A percentile compares a stretch with the other conserved stretches of the same genome.
Evolutionary conservation across 306 rosid species (phyloP).

Genomic region (Neltuma alba): DNA sequence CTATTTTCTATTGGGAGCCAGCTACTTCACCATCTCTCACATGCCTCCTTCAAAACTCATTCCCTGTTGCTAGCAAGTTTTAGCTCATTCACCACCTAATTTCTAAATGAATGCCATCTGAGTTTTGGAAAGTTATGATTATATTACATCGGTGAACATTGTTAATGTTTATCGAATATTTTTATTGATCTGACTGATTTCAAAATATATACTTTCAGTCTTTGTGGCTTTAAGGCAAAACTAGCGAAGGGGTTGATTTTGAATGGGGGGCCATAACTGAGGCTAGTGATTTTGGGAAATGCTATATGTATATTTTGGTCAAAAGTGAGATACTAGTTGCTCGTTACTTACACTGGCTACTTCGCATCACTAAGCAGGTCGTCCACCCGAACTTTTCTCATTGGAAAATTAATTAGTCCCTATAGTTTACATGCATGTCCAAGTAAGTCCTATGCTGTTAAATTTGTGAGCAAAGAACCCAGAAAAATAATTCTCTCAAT

Average conservation of each 20-base stretch:
- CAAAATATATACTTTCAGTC: background rate
- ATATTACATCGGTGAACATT: background rate
- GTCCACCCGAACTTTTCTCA: no score
- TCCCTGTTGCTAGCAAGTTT: background rate
- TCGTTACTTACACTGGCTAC: background rate
- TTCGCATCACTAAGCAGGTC: no score
- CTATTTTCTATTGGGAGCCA: constrained; percentile 10
- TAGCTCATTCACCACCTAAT: background rate
- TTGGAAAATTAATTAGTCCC: no score
- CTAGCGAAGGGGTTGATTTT: background rate
- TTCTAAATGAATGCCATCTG: background rate
- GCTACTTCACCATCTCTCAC: background rate
- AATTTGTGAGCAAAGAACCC: no score
- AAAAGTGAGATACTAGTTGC: background rate
- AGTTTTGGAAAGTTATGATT: background rate
- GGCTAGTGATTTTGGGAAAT: background rate
- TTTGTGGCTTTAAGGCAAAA: background rate
- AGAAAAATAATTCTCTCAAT: no score
- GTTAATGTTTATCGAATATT: background rate
- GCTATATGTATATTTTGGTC: background rate
- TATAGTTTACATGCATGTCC: no score
- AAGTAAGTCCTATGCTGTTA: no score
- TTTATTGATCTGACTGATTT: background rate
- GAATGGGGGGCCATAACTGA: background rate
- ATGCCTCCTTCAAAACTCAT: background rate